Evolutionary conservation across 257 asterid genomes (phyloP).

Genomic region (Henckelia pumila): DNA sequence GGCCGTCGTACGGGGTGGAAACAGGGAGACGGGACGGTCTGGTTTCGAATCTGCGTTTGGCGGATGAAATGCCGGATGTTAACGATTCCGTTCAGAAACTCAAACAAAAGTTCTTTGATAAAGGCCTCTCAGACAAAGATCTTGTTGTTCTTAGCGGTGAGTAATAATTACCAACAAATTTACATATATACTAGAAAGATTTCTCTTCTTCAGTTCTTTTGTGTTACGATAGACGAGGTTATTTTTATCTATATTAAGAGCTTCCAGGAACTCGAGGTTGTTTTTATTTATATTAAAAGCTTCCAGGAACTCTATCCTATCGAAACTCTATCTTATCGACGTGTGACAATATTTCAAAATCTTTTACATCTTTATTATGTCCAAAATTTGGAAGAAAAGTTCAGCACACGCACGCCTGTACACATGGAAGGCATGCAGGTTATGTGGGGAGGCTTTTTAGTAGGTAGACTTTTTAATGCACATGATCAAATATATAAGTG

Average conservation of each 20-base stretch:
- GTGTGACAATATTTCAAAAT: too few relatives aligned
- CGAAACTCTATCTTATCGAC: too few relatives aligned
- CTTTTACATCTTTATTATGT: background rate
- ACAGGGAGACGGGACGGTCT: constrained; percentile 75
- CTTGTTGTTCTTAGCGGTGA: constrained; percentile 71
- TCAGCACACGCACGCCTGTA: background rate
- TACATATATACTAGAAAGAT: too few relatives aligned
- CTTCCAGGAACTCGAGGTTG: too few relatives aligned
- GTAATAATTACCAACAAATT: too few relatives aligned
- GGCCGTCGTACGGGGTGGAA: constrained; percentile 64
- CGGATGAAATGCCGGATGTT: constrained; percentile 69
- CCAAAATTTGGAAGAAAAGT: background rate
- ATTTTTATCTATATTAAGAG: too few relatives aligned
- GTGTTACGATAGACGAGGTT: too few relatives aligned
- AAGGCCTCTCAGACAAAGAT: constrained; percentile 61
- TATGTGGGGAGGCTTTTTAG: constrained; percentile 20
- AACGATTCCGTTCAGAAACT: constrained; percentile 48
- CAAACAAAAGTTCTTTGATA: constrained; percentile 50
- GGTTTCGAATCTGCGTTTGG: constrained; percentile 43
- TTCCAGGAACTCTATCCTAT: too few relatives aligned
- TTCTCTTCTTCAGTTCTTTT: too few relatives aligned
- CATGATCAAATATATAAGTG: constrained; percentile 3
- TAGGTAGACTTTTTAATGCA: constrained; percentile 33
- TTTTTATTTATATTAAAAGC: too few relatives aligned
- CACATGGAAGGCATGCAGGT: constrained; percentile 28